Evolutionary conservation across 2,329 filamentous ascomycete species (phyloP).

Genomic region (Cladosporium austrohemisphaericum): DNA sequence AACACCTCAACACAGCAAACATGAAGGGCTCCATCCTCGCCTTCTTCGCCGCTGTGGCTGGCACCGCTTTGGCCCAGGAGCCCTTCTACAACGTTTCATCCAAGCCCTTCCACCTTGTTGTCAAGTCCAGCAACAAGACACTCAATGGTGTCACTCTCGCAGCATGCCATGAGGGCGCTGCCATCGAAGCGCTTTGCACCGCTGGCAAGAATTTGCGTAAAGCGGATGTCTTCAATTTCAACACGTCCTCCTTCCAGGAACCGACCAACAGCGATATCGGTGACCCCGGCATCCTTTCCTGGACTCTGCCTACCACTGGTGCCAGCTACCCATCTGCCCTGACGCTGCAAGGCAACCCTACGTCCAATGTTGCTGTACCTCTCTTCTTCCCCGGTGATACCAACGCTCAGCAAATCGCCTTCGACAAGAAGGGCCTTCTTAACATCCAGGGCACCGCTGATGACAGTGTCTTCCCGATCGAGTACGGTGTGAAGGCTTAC

Average conservation of each 20-base stretch:
- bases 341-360: conserved; percentile 27
- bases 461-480: conserved; percentile 37
- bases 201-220: conserved; percentile 13
- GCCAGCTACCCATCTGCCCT: conserved; percentile 19
- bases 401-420: conserved; percentile 33
- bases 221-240: conserved; percentile 21
- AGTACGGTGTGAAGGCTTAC: conserved; percentile 26
- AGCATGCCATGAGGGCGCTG: conserved; percentile 48
- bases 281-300: conserved; percentile 28
- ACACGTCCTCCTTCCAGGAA: conserved; percentile 19
- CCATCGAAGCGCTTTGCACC: conserved; percentile 46
- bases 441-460: conserved; percentile 40
- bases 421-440: conserved; percentile 38
- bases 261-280: conserved; percentile 31
- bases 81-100: conserved; percentile 36
- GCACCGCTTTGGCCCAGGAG: conserved; percentile 28
- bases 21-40: conserved; percentile 12
- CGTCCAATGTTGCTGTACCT: conserved; percentile 42
- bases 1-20: neutral
- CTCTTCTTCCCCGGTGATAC: conserved; percentile 36
- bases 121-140: conserved; percentile 37
- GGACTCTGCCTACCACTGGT: conserved; percentile 32
- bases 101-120: conserved; percentile 42
- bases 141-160: conserved; percentile 38
- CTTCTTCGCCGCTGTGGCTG: conserved; percentile 23